Evolutionary conservation across 306 rosid species (phyloP).

Genomic region (Sicyos edulis): DNA sequence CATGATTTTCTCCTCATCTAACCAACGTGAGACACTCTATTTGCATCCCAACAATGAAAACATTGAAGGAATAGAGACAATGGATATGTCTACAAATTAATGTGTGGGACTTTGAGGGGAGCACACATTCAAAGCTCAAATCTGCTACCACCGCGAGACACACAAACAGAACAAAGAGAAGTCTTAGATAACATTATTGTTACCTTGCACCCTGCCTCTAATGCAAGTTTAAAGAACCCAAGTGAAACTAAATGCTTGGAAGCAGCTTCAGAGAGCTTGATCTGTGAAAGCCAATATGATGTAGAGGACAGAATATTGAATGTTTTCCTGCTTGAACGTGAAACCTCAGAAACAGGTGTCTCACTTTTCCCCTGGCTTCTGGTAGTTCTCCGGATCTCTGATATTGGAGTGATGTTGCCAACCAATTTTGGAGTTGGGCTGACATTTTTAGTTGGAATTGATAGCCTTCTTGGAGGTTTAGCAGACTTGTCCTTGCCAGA

Average conservation of each 20-base stretch:
- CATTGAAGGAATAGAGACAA: no score
- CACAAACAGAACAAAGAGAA: conserved; percentile 11
- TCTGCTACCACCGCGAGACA: no score
- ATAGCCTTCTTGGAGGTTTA: conserved; percentile 86
- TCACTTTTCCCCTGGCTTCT: conserved; percentile 44
- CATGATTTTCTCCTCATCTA: no score
- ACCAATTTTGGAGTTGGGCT: conserved; percentile 45
- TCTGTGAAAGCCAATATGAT: conserved; percentile 80
- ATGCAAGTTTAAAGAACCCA: conserved; percentile 78
- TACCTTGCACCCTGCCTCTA: conserved; percentile 88
- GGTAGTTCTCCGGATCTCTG: conserved; percentile 52
- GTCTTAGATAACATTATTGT: background rate
- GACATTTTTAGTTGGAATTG: conserved; percentile 52
- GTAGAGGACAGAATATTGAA: conserved; percentile 54
- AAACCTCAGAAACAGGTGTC: conserved; percentile 58
- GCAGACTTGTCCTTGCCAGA: conserved; percentile 72
- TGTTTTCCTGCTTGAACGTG: conserved; percentile 45
- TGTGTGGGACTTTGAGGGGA: no score
- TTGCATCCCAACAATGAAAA: no score
- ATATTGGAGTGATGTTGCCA: conserved; percentile 61
- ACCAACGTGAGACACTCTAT: no score
- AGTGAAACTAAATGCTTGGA: conserved; percentile 69
- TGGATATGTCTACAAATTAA: no score
- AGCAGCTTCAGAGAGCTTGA: conserved; percentile 76
- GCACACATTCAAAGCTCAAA: no score